Conservation (phyloP, 202 grass and related monocot species). For the Digitaria exilis region DNA sequence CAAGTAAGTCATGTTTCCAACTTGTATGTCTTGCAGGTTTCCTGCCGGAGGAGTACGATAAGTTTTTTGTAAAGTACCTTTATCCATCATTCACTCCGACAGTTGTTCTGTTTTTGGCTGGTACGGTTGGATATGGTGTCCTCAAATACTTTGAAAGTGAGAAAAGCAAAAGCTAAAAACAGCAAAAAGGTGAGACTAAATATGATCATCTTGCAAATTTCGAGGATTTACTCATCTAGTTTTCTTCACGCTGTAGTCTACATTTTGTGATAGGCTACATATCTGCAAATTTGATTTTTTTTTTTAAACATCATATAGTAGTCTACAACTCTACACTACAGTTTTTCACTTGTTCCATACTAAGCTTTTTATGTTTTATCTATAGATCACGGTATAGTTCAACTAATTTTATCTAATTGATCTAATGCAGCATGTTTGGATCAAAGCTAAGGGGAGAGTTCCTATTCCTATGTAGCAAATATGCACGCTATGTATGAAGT, state of each 20-base stretch:
- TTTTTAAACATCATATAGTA: not conserved
- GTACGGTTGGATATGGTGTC: constrained; percentile 77
- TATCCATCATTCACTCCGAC: constrained; percentile 95
- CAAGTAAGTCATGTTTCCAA: not conserved
- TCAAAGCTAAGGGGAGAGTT: not conserved
- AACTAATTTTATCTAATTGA: not conserved
- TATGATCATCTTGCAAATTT: too few species aligned
- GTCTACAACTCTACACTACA: too few species aligned
- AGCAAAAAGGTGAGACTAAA: constrained; percentile 33
- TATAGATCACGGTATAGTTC: not conserved
- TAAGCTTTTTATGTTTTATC: not conserved
- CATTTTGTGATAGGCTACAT: not conserved
- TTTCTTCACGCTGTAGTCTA: not conserved
- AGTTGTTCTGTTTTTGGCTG: constrained; percentile 72
- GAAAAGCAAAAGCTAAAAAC: constrained; percentile 65
- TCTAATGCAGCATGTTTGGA: not conserved
- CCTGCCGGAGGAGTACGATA: constrained; percentile 81
- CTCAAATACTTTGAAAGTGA: constrained; percentile 90
- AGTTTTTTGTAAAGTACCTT: constrained; percentile 81
- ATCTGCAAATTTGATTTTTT: not conserved
- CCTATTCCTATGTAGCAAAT: not conserved
- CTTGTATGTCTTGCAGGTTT: constrained; percentile 62
- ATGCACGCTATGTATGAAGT: not conserved
- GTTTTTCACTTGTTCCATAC: too few species aligned
- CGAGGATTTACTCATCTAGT: too few species aligned